Evolutionary conservation across 192 early-diverging fungal species (phyloP), one percentile per base, ranked within the genome.

Genomic region (Podila clonocystis): DNA sequence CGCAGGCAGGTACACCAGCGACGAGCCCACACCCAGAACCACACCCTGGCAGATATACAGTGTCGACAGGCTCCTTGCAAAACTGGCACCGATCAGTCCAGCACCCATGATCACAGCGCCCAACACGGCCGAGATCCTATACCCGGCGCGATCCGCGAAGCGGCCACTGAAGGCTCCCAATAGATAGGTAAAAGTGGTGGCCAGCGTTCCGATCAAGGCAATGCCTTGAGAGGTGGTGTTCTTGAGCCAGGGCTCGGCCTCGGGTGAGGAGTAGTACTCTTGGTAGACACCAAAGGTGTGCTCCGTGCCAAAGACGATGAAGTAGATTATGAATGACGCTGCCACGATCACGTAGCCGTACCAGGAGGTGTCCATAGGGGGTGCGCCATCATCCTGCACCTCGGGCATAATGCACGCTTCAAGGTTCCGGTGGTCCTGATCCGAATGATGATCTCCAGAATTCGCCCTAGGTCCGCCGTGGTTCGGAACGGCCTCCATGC

Each of bases 1-100:
- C 7, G 82, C 83, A 2, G 85, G 73, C 36, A 84, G 62, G 55
- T 80, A 86, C 4, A 84, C 85, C 29, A 86, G 72, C 50, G 70
- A 73, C 7, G 77, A 83, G 6, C 82, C 82, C n/a, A 84, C 59
- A 49, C 85, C 85, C 8, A 82, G 68, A 6, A 86, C 24, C 2
- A 86, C 65, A 41, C 82, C 85, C 50, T 86, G 76, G 24, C 69
- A 72, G 24, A 79, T 59, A 17, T 79, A 72, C n/a, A 79, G 29
- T 2, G 45, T 60, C 4, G 65, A 28, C 49, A 79, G 12, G 38
- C 50, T 72, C 9, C 58, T 79, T 52, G 70, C 64, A 34, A 79
- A 79, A 64, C 76, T 79, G 30, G 76, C 76, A 8, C 76, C 76
- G 45, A 79, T 79, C 59, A 79, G 24, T 58, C 76, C 76, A 28